Percentiles rank a stretch among this genome's conserved stretches.
These are phyloP conservation scores for Aspergillus hiratsukae DNA, from an alignment of 2,329 filamentous ascomycete genomes.

Conservation along the genomic window DNA sequence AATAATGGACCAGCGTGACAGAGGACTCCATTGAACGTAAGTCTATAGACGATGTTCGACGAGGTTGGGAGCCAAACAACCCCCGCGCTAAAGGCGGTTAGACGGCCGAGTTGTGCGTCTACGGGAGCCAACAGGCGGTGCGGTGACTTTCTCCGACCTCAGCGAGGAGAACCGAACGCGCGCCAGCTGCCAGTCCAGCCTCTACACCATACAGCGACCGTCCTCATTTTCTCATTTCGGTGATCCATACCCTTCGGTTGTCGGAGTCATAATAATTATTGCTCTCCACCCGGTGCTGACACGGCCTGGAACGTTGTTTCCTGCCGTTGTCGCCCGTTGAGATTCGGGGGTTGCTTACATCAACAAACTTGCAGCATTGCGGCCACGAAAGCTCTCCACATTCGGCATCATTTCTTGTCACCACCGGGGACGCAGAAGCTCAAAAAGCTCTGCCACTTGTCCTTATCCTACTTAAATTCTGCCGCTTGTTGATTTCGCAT, in stretches of 20 bases:
- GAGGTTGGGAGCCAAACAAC: slow-evolving; percentile 5
- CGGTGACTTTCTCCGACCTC: slow-evolving; percentile 16
- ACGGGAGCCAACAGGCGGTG: slow-evolving; percentile 16
- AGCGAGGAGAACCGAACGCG: slow-evolving; percentile 16
- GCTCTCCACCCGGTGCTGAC: slow-evolving; percentile 14
- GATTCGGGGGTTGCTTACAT: slow-evolving; percentile 16
- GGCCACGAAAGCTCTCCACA: slow-evolving; percentile 9
- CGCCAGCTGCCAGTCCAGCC: slow-evolving; percentile 3
- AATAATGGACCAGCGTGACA: background rate
- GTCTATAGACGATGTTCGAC: background rate
- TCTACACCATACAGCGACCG: background rate
- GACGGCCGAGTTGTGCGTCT: slow-evolving; percentile 14
- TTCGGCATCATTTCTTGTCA: background rate
- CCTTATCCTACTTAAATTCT: background rate
- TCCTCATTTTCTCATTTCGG: slow-evolving; percentile 3
- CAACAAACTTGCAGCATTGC: slow-evolving; percentile 15
- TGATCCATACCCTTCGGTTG: slow-evolving; percentile 1
- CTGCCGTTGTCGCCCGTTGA: slow-evolving; percentile 18
- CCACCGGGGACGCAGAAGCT: background rate
- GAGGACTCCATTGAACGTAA: background rate
- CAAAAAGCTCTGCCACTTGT: background rate
- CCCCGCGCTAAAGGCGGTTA: slow-evolving; percentile 24
- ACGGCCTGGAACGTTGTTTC: slow-evolving; percentile 20
- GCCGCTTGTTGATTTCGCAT: slow-evolving; percentile 39
- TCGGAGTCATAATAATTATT: slow-evolving; percentile 6